Conservation (phyloP, 2,329 filamentous ascomycete species). For the Elsinoe necatrix region DNA sequence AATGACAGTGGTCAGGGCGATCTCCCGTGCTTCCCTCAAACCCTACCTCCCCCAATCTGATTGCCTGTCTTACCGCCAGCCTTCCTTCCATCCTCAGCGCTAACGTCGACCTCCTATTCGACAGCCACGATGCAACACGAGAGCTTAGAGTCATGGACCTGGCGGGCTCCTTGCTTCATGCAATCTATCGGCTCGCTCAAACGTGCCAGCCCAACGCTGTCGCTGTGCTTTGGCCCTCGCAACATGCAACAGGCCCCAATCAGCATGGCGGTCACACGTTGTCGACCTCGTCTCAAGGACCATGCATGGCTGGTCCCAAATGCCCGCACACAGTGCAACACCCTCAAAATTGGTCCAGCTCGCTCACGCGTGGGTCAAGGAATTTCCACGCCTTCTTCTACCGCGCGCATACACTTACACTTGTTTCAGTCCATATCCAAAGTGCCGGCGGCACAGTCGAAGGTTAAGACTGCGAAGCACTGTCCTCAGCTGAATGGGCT, state of each 20-base stretch:
- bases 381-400: conserved; percentile 11
- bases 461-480: conserved; percentile 12
- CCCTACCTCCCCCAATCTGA: conserved; percentile 8
- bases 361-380: conserved; percentile 6
- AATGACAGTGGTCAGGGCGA: conserved; percentile 5
- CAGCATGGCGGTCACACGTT: conserved; percentile 14
- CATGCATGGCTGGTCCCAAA: conserved; percentile 1
- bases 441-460: conserved; percentile 13
- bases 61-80: conserved; percentile 14
- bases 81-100: conserved; percentile 9
- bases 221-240: conserved; percentile 4
- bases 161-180: conserved; percentile 6
- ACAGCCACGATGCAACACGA: conserved; percentile 10
- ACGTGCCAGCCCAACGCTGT: conserved; percentile 4
- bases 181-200: conserved; percentile 12
- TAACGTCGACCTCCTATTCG: conserved; percentile 7
- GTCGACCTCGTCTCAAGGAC: neutral
- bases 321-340: neutral
- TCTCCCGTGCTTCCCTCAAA: conserved; percentile 4
- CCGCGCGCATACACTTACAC: conserved; percentile 13
- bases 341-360: conserved; percentile 12
- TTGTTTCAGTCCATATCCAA: conserved; percentile 9
- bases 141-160: conserved; percentile 10
- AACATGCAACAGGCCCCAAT: conserved; percentile 8
- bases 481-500: conserved; percentile 13